Conservation (phyloP, 2,329 filamentous ascomycete genomes). For the Mollisiaceae sp. region DNA sequence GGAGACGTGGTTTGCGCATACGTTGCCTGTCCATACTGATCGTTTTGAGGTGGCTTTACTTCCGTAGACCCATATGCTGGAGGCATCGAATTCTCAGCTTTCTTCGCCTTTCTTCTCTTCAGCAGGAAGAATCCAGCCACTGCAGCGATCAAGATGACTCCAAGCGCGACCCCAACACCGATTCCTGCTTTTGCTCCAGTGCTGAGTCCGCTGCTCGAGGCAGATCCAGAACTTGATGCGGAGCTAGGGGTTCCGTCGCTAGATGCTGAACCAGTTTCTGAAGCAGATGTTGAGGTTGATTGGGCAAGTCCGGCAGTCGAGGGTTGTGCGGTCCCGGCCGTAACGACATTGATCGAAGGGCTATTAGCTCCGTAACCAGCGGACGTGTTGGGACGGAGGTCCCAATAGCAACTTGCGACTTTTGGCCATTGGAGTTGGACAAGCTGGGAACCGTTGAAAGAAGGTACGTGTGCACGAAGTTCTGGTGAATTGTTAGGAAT, state of each 20-base stretch:
- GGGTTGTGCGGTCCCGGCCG: constrained; percentile 9
- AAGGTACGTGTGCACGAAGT: constrained; percentile 13
- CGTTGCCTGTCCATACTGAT: neutral
- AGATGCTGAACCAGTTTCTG: constrained; percentile 6
- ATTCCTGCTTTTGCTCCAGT: constrained; percentile 21
- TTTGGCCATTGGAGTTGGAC: constrained; percentile 26
- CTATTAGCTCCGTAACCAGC: constrained; percentile 29
- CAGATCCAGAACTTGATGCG: neutral
- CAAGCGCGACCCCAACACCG: constrained; percentile 21
- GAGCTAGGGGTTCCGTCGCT: neutral
- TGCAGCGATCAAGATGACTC: neutral
- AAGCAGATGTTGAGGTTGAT: constrained; percentile 3
- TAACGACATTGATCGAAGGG: constrained; percentile 13
- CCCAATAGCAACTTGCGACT: constrained; percentile 29
- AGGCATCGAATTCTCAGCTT: neutral
- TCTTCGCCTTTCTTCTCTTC: constrained; percentile 6
- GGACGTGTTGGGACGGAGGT: constrained; percentile 29
- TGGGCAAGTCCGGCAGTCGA: constrained; percentile 6
- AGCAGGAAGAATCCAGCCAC: constrained; percentile 7
- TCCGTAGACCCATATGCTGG: neutral
- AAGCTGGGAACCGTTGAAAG: constrained; percentile 28
- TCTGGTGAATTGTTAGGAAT: constrained; percentile 8
- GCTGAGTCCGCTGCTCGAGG: constrained; percentile 10
- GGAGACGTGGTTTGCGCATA: neutral
- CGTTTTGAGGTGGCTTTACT: neutral